These are phyloP conservation scores for Letharia columbiana DNA, from an alignment of 495 filamentous ascomycete species.

Conservation along the genomic window DNA sequence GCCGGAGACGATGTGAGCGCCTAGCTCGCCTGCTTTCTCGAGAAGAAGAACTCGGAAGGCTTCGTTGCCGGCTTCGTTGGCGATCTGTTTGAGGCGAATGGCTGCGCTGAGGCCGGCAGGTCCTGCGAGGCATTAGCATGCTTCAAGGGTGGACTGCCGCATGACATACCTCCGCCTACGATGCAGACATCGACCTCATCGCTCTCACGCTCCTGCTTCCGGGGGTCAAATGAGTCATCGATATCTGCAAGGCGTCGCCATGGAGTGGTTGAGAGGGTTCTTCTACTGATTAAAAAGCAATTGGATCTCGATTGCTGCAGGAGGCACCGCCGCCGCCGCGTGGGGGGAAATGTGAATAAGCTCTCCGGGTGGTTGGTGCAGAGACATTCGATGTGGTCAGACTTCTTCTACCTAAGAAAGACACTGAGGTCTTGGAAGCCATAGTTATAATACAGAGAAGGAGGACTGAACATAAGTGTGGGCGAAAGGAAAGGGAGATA, in stretches of 20 bases:
- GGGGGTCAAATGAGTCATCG: constrained; percentile 63
- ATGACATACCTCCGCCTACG: constrained; percentile 67
- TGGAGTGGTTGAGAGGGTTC: constrained; percentile 42
- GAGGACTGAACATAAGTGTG: neutral
- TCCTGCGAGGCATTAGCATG: constrained; percentile 37
- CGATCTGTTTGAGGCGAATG: constrained; percentile 91
- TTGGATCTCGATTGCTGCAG: constrained; percentile 16
- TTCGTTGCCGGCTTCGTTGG: constrained; percentile 91
- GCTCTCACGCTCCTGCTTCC: constrained; percentile 69
- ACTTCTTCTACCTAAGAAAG: constrained; percentile 4
- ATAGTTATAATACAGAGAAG: neutral
- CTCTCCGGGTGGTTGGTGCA: constrained; percentile 9
- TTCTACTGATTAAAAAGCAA: constrained; percentile 1
- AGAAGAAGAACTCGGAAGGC: constrained; percentile 88
- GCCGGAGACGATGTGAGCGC: constrained; percentile 90
- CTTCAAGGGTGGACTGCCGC: constrained; percentile 1
- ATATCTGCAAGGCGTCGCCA: constrained; percentile 42
- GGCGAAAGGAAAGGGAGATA: neutral
- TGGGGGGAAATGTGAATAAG: constrained; percentile 24
- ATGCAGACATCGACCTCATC: constrained; percentile 97
- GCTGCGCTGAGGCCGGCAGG: constrained; percentile 88
- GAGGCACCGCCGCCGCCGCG: constrained; percentile 23
- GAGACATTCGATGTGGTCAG: neutral
- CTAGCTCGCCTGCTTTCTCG: constrained; percentile 92
- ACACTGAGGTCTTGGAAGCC: constrained; percentile 1